These are phyloP conservation scores for Emmonsia crescens DNA, from an alignment of 2,329 filamentous ascomycete genomes.

Conservation along the genomic window DNA sequence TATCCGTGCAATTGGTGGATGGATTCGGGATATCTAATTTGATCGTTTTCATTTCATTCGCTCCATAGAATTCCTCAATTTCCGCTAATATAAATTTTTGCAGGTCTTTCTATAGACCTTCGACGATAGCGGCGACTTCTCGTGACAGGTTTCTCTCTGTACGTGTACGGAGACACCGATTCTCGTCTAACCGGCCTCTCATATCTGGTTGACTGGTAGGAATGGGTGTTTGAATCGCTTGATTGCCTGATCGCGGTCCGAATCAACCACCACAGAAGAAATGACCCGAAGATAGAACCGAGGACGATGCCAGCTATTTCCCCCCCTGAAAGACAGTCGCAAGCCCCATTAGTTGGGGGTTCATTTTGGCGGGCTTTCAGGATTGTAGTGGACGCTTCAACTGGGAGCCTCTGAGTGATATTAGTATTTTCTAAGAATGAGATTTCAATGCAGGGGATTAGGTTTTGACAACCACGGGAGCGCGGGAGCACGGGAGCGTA, in stretches of 20 bases:
- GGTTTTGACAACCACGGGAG: too few species aligned
- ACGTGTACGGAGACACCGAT: slow-evolving; percentile 21
- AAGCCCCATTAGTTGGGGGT: slow-evolving; percentile 1
- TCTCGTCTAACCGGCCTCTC: slow-evolving; percentile 17
- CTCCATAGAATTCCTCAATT: background rate
- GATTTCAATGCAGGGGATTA: background rate
- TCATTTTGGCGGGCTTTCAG: slow-evolving; percentile 16
- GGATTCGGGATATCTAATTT: too few species aligned
- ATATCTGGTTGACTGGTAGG: slow-evolving; percentile 11
- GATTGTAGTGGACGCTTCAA: background rate
- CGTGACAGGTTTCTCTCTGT: slow-evolving; percentile 14
- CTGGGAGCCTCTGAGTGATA: slow-evolving; percentile 10
- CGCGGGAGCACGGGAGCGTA: background rate
- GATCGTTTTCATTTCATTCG: background rate
- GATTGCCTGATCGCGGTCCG: slow-evolving; percentile 17
- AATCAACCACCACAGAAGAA: slow-evolving; percentile 29
- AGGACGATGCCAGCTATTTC: slow-evolving; percentile 32
- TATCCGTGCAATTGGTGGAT: too few species aligned
- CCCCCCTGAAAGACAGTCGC: slow-evolving; percentile 25
- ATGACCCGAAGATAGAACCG: slow-evolving; percentile 28
- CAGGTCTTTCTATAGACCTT: slow-evolving; percentile 24
- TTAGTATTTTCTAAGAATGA: background rate
- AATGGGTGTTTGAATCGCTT: slow-evolving; percentile 19
- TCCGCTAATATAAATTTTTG: slow-evolving; percentile 25
- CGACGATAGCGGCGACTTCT: slow-evolving; percentile 16